Conservation (phyloP, 75 land plant species). For the Chamaecyparis obtusa region DNA sequence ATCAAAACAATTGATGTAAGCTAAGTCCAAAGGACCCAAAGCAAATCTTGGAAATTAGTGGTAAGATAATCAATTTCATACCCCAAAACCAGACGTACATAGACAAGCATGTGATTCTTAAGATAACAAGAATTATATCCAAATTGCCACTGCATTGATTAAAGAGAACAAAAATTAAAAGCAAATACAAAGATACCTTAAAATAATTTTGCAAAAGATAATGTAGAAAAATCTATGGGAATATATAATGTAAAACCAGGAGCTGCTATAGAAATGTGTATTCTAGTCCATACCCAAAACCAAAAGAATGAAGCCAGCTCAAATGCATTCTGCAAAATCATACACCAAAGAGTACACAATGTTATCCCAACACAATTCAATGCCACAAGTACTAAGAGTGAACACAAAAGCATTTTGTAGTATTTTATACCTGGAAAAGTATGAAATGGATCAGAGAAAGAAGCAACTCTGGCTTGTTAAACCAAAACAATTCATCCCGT, state of each 20-base stretch:
- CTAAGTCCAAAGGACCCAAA: neutral
- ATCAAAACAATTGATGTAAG: neutral
- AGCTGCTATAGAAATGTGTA: neutral
- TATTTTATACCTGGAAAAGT: constrained; percentile 73
- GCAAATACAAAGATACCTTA: neutral
- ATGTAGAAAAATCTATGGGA: neutral
- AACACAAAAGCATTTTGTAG: neutral
- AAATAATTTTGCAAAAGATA: neutral
- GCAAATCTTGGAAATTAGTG: neutral
- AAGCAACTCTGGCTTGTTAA: constrained; percentile 75
- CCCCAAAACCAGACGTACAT: constrained; percentile 22
- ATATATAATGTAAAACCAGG: neutral
- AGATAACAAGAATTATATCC: constrained; percentile 27
- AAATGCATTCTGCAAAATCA: constrained; percentile 83
- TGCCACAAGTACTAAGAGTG: too few species aligned
- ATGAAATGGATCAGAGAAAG: constrained; percentile 84
- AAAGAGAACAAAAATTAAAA: neutral
- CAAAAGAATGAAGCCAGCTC: constrained; percentile 96
- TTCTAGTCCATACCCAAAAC: constrained; percentile 71
- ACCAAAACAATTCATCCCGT: constrained; percentile 90
- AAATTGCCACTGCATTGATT: constrained; percentile 25
- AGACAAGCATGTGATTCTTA: constrained; percentile 7
- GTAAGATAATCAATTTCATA: neutral
- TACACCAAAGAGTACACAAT: neutral
- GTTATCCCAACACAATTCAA: neutral